Evolutionary conservation across 1,284 basidiomycete genomes (phyloP).

Genomic region (Rhodotorula sp.): DNA sequence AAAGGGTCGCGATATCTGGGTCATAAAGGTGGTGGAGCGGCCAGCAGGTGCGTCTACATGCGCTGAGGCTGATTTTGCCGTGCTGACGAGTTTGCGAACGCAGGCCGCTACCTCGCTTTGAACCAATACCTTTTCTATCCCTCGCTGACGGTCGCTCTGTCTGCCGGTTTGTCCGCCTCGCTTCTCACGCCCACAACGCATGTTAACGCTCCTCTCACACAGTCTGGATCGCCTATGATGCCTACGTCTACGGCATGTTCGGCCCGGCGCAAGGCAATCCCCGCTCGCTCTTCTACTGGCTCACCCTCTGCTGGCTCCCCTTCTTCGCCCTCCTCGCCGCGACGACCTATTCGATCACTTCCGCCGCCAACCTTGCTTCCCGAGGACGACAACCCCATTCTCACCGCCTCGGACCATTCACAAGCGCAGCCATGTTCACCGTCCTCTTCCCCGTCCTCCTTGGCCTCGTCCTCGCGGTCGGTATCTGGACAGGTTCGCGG

Average conservation of each 20-base stretch:
- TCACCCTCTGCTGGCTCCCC: slow-evolving; percentile 13
- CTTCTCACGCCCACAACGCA: no score
- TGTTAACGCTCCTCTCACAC: no score
- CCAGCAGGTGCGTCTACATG: slow-evolving; percentile 9
- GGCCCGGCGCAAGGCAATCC: slow-evolving; percentile 5
- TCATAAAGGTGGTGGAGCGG: slow-evolving; percentile 5
- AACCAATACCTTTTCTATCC: slow-evolving; percentile 29
- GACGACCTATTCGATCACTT: slow-evolving; percentile 20
- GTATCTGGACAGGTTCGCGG: slow-evolving; percentile 11
- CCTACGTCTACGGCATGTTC: slow-evolving; percentile 20
- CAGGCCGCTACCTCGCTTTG: slow-evolving; percentile 15
- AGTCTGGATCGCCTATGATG: slow-evolving; percentile 22
- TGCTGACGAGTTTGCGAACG: background rate
- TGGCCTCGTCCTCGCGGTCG: slow-evolving; percentile 3
- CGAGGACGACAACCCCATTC: background rate
- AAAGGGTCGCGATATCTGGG: slow-evolving; percentile 4
- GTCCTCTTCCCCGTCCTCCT: slow-evolving; percentile 11
- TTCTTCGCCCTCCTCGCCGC: slow-evolving; percentile 20
- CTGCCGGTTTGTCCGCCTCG: background rate
- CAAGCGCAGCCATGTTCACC: slow-evolving; percentile 9
- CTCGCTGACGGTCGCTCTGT: slow-evolving; percentile 7
- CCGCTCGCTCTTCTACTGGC: slow-evolving; percentile 8
- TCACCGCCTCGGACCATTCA: slow-evolving; percentile 9
- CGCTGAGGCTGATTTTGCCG: background rate
- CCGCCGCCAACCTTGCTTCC: slow-evolving; percentile 24